Base-by-base conservation (phyloP, 2,329 filamentous ascomycete genomes). In the Celoporthe dispersa region DNA sequence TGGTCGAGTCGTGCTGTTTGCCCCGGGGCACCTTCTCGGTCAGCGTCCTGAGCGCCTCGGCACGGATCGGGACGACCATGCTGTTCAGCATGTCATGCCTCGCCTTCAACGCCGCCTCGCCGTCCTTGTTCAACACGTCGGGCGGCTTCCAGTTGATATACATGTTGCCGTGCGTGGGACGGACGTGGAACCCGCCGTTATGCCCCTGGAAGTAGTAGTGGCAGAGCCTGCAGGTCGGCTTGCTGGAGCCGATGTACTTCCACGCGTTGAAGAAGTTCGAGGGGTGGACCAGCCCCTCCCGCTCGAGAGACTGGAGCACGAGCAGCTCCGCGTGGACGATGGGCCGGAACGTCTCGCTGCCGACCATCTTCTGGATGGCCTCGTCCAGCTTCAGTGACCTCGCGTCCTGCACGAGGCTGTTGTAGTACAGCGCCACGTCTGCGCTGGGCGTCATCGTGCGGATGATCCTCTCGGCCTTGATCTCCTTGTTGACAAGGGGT, bases 211-310 rank as follows among this genome's bases (percentile, higher is more conserved):
- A 72, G 55, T 74, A 76, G 60, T 73, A 73, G 28, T 71, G 44
- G 51, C 75, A 76, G 1, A 76, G 68, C 19, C 60, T 63, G 59
- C 75, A 76, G 0, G 73, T 73, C 1, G 74, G 75, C 63, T 76
- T 76, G 73, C 75, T 76, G 19, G 64, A 64, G 12, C 75, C 75
- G 33, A 76, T 75, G 64, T 74, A 76, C 25, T 69, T 72, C 70
- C 72, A 74, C 0, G 57, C 64, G 39, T 69, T 66, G 70, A 74
- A 76, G 70, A 76, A 76, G 3, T 61, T 22, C 2, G 65, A 22
- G 1, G 72, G 67, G 5, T 41, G 14, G 22, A 67, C 51, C 2
- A 55, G 66, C 22, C 66, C 69, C 12, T 41, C 55, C 1, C 35
- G 64, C 14, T 68, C 59, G 9, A 76, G 64, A 31, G 65, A 75